Conservation (phyloP, 1,284 basidiomycete genomes). For the Uromyces viciae-fabae region DNA sequence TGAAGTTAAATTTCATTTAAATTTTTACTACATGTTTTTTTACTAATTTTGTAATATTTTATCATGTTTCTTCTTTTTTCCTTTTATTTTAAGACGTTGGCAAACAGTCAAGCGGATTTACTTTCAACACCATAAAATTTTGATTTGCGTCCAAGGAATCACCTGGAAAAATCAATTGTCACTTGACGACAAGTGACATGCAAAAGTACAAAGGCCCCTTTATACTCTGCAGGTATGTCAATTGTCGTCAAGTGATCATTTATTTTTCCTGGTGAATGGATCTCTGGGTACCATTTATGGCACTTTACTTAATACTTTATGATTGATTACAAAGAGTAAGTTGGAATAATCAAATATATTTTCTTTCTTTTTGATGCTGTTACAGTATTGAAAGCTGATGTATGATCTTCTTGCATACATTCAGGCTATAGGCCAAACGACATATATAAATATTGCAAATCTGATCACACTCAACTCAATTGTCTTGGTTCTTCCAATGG, state of each 20-base stretch:
- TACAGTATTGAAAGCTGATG: slow-evolving; percentile 10
- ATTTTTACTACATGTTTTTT: background rate
- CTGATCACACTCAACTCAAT: too few relatives aligned
- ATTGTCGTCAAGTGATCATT: too few relatives aligned
- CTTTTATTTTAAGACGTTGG: slow-evolving; percentile 31
- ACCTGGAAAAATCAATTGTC: too few relatives aligned
- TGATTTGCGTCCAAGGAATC: slow-evolving; percentile 35
- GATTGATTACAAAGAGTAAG: slow-evolving; percentile 71
- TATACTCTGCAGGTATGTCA: too few relatives aligned
- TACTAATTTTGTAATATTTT: background rate
- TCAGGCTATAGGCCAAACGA: slow-evolving; percentile 69
- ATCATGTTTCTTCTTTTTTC: background rate
- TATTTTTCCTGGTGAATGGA: too few relatives aligned
- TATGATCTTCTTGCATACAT: background rate
- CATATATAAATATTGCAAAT: too few relatives aligned
- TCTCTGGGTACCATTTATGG: slow-evolving; percentile 33
- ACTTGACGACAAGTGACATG: too few relatives aligned
- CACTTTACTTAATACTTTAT: slow-evolving; percentile 58
- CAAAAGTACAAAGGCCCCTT: too few relatives aligned
- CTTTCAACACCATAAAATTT: slow-evolving; percentile 16
- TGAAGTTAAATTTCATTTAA: too few relatives aligned
- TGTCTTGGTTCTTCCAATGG: too few relatives aligned
- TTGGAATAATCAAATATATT: too few relatives aligned
- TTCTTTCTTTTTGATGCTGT: slow-evolving; percentile 8
- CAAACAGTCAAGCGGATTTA: slow-evolving; percentile 29